Evolutionary conservation across 495 filamentous ascomycete genomes (phyloP).

Genomic region (Daldinia grandis): DNA sequence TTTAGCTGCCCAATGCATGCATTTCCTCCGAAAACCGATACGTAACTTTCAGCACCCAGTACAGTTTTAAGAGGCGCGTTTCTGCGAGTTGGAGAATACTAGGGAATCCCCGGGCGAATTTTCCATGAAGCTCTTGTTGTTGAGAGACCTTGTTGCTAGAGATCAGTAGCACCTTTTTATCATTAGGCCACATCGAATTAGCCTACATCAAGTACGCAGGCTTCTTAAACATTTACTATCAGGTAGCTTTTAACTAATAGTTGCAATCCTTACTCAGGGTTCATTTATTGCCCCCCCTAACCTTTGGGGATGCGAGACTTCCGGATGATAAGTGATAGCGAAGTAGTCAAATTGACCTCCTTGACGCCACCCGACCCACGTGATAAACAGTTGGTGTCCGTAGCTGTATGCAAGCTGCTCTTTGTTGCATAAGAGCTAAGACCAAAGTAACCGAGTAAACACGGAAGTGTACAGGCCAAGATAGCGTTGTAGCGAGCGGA

Average conservation of each 20-base stretch:
- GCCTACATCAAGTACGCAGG: constrained; percentile 6
- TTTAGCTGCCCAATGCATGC: constrained; percentile 18
- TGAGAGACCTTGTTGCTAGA: background rate
- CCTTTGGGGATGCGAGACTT: background rate
- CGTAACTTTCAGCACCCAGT: background rate
- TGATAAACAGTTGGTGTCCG: constrained; percentile 9
- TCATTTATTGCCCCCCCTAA: background rate
- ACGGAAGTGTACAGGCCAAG: background rate
- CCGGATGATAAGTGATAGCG: background rate
- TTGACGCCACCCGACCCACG: constrained; percentile 11
- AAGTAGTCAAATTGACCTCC: background rate
- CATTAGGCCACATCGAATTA: constrained; percentile 12
- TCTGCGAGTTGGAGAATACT: constrained; percentile 13
- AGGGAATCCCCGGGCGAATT: background rate
- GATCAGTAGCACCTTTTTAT: constrained; percentile 13
- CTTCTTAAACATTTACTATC: constrained; percentile 17
- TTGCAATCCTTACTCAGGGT: background rate
- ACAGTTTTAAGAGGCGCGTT: constrained; percentile 9
- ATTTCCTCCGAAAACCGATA: constrained; percentile 1
- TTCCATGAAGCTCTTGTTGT: background rate
- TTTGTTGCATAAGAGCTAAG: constrained; percentile 6
- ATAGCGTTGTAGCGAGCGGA: background rate
- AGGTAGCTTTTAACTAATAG: background rate
- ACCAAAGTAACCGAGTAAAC: constrained; percentile 1
- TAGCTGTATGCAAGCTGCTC: constrained; percentile 3